Base-by-base conservation (phyloP, 148 eudicot genomes). In the Camellia sinensis region DNA sequence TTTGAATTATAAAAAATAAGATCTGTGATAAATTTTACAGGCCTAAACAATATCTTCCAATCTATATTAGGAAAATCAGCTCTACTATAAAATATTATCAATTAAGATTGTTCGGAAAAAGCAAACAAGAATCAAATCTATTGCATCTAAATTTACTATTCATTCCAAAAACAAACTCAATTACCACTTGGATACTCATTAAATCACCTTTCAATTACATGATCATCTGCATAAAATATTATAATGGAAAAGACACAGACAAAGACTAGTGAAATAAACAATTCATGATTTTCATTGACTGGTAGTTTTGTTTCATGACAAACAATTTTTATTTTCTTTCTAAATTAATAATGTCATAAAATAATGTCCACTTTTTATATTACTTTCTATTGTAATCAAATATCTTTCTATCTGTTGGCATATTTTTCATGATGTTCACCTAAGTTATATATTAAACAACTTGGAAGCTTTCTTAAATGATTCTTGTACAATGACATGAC, bases 401-500 rank as follows among this genome's bases (percentile, higher is more conserved):
- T 13, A 53, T 53, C 45, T 54, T 6, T 73, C 43, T 54, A 73
- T 44, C 22, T 69, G 53, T 3, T 44, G 22, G 44, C 1, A 69
- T 6, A 45, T 17, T 19, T 1, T 45, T 69, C 37, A 69, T 69
- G 73, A 68, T 21, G 59, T n/a, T n/a, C 17, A 59, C 22, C 3
- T 41, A 40, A 15, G 18, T 18, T 57, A 71, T 57, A 17, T 40
- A 56, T 15, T 17, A n/a, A 1, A 17, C 6, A 21, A 7, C 10
- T 73, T 22, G 2, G 5, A 44, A 19, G n/a, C 61, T 19, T 76
- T 12, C 29, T 45, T 46, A 14, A 21, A 45, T 77, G 72, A 77
- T 48, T 21, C 37, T 64, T 7, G 71, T 77, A 10, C 79, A 14
- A 63, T 21, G 68, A 76, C 21, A 60, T 76, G 70, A 76, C 79